Evolutionary conservation across 1,139 yeast genomes (phyloP).

Genomic region (Candida smagusa): DNA sequence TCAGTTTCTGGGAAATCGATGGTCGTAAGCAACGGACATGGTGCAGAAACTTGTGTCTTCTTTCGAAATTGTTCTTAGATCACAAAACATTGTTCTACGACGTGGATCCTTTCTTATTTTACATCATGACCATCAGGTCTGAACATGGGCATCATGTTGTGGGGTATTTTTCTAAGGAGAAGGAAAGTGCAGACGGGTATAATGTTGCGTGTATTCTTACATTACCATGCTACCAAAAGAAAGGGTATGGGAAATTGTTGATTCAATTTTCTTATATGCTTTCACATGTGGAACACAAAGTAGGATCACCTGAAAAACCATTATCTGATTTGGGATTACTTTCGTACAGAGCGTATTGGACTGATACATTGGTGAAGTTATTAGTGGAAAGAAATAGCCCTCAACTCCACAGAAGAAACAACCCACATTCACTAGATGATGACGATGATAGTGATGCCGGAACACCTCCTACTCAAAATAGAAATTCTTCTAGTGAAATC

Average conservation of each 20-base stretch:
- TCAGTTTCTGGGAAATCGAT: conserved; percentile 87
- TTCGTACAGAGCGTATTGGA: conserved; percentile 95
- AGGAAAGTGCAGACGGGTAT: conserved; percentile 88
- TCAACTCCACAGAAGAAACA: conserved; percentile 32
- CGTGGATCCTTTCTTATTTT: conserved; percentile 93
- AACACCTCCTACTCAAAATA: neutral
- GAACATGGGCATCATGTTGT: conserved; percentile 91
- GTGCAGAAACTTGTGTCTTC: conserved; percentile 90
- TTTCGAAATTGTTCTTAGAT: conserved; percentile 85
- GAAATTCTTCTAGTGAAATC: conserved; percentile 51
- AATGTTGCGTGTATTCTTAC: conserved; percentile 97
- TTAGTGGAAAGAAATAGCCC: conserved; percentile 61
- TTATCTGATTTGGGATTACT: conserved; percentile 89
- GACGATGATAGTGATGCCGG: conserved; percentile 12
- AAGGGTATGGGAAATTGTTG: conserved; percentile 86
- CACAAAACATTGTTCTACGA: conserved; percentile 95
- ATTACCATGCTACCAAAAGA: conserved; percentile 92
- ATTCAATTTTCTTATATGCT: conserved; percentile 92
- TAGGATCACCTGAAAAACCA: conserved; percentile 97
- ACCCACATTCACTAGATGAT: conserved; percentile 19
- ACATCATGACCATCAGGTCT: conserved; percentile 89
- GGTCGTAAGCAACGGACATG: conserved; percentile 94
- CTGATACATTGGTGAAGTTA: conserved; percentile 77
- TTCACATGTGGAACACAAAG: conserved; percentile 80
- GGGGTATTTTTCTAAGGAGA: conserved; percentile 95